phyloP scores from a whole-genome alignment of 345 rosid species.

The Cardamine resedifolia region DNA sequence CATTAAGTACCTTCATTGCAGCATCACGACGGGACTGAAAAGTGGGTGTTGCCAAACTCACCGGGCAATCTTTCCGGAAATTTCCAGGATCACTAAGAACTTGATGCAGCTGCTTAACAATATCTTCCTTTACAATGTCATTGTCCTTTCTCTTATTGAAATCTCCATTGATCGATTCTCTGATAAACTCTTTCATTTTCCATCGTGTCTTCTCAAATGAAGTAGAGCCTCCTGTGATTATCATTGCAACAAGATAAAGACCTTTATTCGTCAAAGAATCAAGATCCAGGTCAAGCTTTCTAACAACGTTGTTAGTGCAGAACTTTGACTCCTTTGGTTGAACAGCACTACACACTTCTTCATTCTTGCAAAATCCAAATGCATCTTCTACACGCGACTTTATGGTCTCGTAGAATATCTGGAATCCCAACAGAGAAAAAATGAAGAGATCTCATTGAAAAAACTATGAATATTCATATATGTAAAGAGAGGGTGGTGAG shows the following conservation, averaged over 20 bases:
- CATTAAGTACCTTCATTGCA: constrained; percentile 46
- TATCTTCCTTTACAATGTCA: constrained; percentile 23
- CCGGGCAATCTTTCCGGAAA: constrained; percentile 41
- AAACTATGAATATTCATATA: background rate
- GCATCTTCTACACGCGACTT: constrained; percentile 61
- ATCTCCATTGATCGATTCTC: constrained; percentile 39
- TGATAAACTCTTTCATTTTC: constrained; percentile 60
- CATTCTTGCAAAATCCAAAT: constrained; percentile 46
- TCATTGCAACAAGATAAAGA: constrained; percentile 54
- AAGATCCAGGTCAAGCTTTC: constrained; percentile 42
- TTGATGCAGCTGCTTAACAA: constrained; percentile 43
- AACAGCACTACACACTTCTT: constrained; percentile 26
- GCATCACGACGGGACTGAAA: constrained; percentile 45
- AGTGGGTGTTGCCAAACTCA: constrained; percentile 33
- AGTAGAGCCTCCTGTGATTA: constrained; percentile 49
- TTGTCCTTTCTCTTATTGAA: constrained; percentile 26
- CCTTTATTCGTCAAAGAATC: constrained; percentile 65
- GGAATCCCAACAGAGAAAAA: constrained; percentile 6
- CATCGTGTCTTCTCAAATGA: constrained; percentile 52
- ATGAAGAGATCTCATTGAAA: background rate
- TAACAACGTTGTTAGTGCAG: constrained; percentile 35
- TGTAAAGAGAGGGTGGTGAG: background rate
- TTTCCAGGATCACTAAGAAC: constrained; percentile 51
- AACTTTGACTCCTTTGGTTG: constrained; percentile 29
- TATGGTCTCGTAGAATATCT: constrained; percentile 65